Evolutionary conservation across 371 early-diverging fungal genomes (phyloP), one percentile per base, ranked within the genome.

Genomic region (Cokeromyces recurvatus): DNA sequence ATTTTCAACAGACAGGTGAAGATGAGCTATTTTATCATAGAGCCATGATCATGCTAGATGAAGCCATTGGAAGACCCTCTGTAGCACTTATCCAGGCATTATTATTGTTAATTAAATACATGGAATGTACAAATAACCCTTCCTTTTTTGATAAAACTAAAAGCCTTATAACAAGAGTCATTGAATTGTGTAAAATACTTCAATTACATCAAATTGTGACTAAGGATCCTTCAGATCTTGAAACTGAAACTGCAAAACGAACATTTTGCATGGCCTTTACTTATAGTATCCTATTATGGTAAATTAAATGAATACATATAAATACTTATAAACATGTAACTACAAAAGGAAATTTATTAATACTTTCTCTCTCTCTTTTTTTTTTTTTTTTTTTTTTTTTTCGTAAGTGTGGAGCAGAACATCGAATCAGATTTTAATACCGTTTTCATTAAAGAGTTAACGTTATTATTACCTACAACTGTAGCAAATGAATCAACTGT

Each of bases 71-170:
- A 47, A 68, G 70, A 14, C 85, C 89, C 17, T 68, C 71, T 2
- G 58, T 84, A 22, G 73, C 78, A 22, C 83, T 85, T 10, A 83
- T 89, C 4, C 79, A 84, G 24, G 82, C 87, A 1, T 54, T 90
- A 14, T 59, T 89, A 21, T 59, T 89, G 15, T 60, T 90, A 62
- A 75, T 85, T 11, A 82, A 83, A n/a, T 89, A 86, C 50, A 77
- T 70, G 34, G 78, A 84, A 40, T 53, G 43, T 77, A 79, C 15
- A 42, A 57, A 29, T 42, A 49, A 19, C 47, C 55, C 2, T 11
- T 51, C 34, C 9, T 58, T 35, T 24, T 58, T 58, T 32, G 53
- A 53, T 32, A 44, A 41, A 8, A 43, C 46, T 16, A 59, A 54
- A 27, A 53, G 46, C 16, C 32, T 59, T 41, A 48, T 59, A 16